These are phyloP conservation scores for Hypoxylon lienhwacheense DNA, from an alignment of 495 filamentous ascomycete genomes.

Conservation along the genomic window DNA sequence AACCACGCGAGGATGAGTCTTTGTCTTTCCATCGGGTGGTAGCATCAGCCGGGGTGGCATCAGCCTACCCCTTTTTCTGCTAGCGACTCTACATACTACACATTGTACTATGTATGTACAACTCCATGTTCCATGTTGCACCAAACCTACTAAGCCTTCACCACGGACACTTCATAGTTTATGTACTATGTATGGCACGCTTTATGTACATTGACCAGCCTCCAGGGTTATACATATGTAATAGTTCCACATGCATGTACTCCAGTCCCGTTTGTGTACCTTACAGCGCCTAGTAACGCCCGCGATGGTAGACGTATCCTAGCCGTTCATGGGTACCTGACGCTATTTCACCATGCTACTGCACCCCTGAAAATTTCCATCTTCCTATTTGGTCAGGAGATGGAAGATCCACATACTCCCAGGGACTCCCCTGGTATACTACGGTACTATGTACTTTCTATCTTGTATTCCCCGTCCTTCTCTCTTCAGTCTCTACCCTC, in stretches of 20 bases:
- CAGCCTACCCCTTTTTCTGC: conserved; percentile 26
- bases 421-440: conserved; percentile 21
- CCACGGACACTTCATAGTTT: too few relatives aligned
- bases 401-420: conserved; percentile 21
- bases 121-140: conserved; percentile 8
- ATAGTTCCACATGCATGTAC: too few relatives aligned
- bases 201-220: conserved; percentile 34
- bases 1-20: conserved; percentile 15
- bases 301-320: conserved; percentile 17
- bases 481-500: too few relatives aligned
- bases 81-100: conserved; percentile 21
- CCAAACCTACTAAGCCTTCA: conserved; percentile 20
- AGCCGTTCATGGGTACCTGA: conserved; percentile 27
- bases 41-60: conserved; percentile 22
- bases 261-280: conserved; percentile 12
- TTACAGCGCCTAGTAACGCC: conserved; percentile 11
- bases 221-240: conserved; percentile 30
- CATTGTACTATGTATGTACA: too few relatives aligned
- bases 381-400: conserved; percentile 19
- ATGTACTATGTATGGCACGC: conserved; percentile 26
- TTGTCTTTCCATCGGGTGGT: conserved; percentile 16
- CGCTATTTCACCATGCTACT: conserved; percentile 23
- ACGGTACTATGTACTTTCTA: too few relatives aligned
- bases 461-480: conserved; percentile 29
- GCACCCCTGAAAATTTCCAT: conserved; percentile 27